These are phyloP conservation scores for Cladosporium halotolerans DNA, from an alignment of 2,329 filamentous ascomycete genomes.

Conservation along the genomic window DNA sequence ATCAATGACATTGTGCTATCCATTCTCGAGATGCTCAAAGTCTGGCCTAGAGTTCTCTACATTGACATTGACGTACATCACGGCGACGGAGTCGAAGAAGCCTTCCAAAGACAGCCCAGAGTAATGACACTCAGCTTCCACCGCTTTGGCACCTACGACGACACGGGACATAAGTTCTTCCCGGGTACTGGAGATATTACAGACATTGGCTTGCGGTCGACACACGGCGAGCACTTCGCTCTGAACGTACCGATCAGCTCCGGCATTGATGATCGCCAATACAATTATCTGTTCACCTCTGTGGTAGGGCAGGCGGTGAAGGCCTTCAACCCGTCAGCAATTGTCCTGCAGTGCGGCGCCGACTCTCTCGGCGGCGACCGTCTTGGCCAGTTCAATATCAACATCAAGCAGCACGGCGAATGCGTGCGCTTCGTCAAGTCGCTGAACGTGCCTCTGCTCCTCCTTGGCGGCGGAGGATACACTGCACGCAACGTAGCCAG, in stretches of 20 bases:
- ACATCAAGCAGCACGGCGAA: conserved; percentile 83
- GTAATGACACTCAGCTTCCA: conserved; percentile 91
- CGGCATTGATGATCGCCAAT: conserved; percentile 64
- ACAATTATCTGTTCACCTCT: conserved; percentile 72
- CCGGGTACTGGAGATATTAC: conserved; percentile 59
- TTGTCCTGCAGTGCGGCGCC: conserved; percentile 88
- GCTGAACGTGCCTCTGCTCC: conserved; percentile 70
- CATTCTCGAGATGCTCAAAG: conserved; percentile 75
- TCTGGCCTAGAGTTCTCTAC: conserved; percentile 77
- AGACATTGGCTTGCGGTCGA: conserved; percentile 63
- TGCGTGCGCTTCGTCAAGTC: conserved; percentile 84
- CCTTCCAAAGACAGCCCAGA: conserved; percentile 78
- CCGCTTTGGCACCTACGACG: conserved; percentile 77
- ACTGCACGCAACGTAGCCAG: conserved; percentile 91
- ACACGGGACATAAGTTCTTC: conserved; percentile 44
- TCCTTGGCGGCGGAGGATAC: conserved; percentile 90
- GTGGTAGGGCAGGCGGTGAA: conserved; percentile 71
- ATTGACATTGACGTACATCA: conserved; percentile 90
- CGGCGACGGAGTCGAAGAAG: conserved; percentile 80
- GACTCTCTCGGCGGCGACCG: conserved; percentile 89
- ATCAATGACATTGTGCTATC: conserved; percentile 95
- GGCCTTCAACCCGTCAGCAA: conserved; percentile 75
- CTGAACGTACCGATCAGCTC: conserved; percentile 62
- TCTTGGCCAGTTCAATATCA: conserved; percentile 88
- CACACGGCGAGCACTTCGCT: conserved; percentile 63